Percentiles rank a stretch among this genome's conserved stretches.
These are phyloP conservation scores for Ichthyophonus hoferi DNA, from an alignment of 208 protist genomes.

Conservation along the genomic window DNA sequence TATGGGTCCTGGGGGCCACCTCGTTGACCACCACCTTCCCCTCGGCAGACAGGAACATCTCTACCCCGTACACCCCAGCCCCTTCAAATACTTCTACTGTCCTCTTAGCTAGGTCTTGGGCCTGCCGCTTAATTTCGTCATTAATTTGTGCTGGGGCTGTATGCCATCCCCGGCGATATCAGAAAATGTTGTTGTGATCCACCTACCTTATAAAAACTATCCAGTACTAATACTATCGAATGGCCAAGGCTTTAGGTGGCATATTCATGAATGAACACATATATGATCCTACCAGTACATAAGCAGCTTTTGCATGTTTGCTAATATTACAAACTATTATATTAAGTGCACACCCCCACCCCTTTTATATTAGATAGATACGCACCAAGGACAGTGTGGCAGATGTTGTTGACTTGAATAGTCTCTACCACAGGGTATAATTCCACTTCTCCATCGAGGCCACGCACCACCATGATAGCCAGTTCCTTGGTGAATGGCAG, in stretches of 20 bases:
- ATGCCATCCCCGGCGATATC: too few relatives aligned
- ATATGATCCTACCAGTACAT: too few relatives aligned
- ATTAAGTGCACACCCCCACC: background rate
- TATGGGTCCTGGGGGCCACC: conserved; percentile 71
- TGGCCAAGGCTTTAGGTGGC: too few relatives aligned
- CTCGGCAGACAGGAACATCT: conserved; percentile 56
- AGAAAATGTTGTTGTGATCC: too few relatives aligned
- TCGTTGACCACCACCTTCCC: conserved; percentile 68
- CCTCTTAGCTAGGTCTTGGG: conserved; percentile 2
- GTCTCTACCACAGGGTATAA: conserved; percentile 60
- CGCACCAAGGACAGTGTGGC: conserved; percentile 41
- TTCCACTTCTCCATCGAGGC: conserved; percentile 19
- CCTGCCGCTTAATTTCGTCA: background rate
- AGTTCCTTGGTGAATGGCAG: conserved; percentile 59
- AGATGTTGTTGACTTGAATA: conserved; percentile 50
- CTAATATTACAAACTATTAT: too few relatives aligned
- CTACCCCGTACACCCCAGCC: conserved; percentile 59
- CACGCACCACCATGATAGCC: conserved; percentile 67
- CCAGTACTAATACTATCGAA: too few relatives aligned
- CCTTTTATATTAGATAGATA: background rate
- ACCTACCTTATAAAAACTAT: too few relatives aligned
- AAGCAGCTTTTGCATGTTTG: too few relatives aligned
- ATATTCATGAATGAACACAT: too few relatives aligned
- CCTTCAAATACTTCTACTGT: conserved; percentile 33
- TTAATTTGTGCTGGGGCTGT: conserved; percentile 41